phyloP scores from a whole-genome alignment of 208 protist species.

The Plasmodiophora brassicae region DNA sequence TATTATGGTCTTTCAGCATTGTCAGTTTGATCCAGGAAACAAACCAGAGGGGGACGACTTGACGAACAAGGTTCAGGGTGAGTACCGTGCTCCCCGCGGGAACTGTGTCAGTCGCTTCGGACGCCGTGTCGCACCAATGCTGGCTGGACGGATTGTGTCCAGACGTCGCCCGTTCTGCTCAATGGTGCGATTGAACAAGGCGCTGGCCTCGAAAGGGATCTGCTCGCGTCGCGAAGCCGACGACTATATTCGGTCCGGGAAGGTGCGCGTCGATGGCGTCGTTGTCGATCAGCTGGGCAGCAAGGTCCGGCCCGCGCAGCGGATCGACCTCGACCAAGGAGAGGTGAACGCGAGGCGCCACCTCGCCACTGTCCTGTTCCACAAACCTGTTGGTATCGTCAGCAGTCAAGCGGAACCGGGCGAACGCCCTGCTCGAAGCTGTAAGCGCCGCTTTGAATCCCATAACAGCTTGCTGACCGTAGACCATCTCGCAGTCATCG shows the following conservation, averaged over 20 bases:
- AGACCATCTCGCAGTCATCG: background rate
- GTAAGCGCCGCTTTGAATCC: background rate
- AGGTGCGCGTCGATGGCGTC: background rate
- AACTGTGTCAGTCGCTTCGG: too few species aligned
- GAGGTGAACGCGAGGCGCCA: background rate
- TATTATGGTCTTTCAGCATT: too few species aligned
- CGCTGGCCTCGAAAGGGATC: background rate
- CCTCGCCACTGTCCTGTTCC: background rate
- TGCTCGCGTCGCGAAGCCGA: background rate
- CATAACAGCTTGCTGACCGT: background rate
- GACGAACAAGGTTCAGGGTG: too few species aligned
- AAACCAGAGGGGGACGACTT: too few species aligned
- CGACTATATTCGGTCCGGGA: background rate
- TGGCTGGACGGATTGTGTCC: too few species aligned
- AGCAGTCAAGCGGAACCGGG: background rate
- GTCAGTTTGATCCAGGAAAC: too few species aligned
- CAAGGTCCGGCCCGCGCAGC: background rate
- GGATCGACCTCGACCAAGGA: background rate
- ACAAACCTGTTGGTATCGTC: slow-evolving; percentile 27
- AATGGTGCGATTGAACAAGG: background rate
- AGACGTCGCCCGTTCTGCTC: too few species aligned
- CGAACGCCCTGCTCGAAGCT: background rate
- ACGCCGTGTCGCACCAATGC: too few species aligned
- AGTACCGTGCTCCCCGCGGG: too few species aligned
- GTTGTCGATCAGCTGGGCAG: background rate